phyloP scores from a whole-genome alignment of 257 asterid species.

The Voacanga thouarsii region DNA sequence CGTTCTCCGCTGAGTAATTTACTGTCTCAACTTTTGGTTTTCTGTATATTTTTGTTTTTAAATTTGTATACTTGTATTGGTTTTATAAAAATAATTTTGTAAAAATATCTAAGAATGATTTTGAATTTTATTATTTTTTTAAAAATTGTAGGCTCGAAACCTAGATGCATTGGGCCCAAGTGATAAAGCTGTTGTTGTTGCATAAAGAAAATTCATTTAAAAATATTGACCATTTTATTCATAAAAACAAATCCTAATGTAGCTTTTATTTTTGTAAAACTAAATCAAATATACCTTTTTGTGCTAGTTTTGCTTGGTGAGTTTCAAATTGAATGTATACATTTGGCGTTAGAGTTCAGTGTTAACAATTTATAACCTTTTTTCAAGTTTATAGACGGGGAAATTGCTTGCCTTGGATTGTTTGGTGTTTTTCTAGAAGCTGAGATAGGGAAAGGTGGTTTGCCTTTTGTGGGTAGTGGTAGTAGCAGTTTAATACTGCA shows the following conservation, averaged over 20 bases:
- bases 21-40: background rate
- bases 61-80: too few species aligned
- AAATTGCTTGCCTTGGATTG: background rate
- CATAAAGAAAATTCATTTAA: too few species aligned
- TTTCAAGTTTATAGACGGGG: background rate
- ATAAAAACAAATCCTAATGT: too few species aligned
- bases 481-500: too few species aligned
- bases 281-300: too few species aligned
- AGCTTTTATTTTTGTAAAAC: background rate
- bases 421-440: background rate
- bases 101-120: too few species aligned
- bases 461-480: background rate
- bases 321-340: background rate
- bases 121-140: too few species aligned
- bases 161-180: too few species aligned
- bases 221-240: too few species aligned
- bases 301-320: background rate
- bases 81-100: too few species aligned
- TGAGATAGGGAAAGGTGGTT: background rate
- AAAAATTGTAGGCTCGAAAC: too few species aligned
- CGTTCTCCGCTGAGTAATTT: constrained; percentile 56
- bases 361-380: background rate
- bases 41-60: background rate
- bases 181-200: too few species aligned
- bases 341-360: background rate